Evolutionary conservation across 179 eudicot species (phyloP).

Genomic region (Vitellaria paradoxa): DNA sequence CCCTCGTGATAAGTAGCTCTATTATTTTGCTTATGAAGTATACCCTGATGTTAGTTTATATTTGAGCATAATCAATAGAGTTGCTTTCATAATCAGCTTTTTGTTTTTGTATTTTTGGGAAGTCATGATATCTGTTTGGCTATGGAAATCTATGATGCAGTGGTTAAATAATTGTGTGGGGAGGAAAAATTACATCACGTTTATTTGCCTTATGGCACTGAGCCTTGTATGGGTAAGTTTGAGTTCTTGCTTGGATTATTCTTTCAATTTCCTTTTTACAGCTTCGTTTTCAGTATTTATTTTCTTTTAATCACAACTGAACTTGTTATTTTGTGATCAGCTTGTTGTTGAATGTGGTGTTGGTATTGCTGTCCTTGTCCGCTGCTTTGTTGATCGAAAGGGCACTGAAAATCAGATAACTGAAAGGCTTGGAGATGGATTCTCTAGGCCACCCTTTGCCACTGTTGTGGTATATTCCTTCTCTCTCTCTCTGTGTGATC

Average conservation of each 20-base stretch:
- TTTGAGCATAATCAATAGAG: neutral
- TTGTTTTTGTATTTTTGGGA: neutral
- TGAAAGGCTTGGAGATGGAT: conserved; percentile 82
- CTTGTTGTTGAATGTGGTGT: conserved; percentile 79
- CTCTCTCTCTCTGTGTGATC: neutral
- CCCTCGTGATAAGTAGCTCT: neutral
- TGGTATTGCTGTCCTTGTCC: conserved; percentile 82
- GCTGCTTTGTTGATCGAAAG: conserved; percentile 61
- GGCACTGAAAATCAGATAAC: conserved; percentile 60
- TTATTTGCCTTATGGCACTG: conserved; percentile 83
- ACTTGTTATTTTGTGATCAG: conserved; percentile 32
- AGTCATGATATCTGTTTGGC: neutral
- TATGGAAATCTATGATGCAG: conserved; percentile 45
- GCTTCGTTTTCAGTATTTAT: neutral
- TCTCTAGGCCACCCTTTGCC: conserved; percentile 84
- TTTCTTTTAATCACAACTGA: neutral
- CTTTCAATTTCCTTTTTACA: conserved; percentile 5
- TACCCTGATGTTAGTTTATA: neutral
- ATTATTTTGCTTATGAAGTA: neutral
- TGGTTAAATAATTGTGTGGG: conserved; percentile 98
- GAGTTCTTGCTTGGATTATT: conserved; percentile 4
- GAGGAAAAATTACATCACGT: conserved; percentile 74
- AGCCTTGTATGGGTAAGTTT: conserved; percentile 85
- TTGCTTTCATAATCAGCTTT: neutral
- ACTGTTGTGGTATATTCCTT: conserved; percentile 69